These are phyloP conservation scores for Rubia tinctorum DNA, from an alignment of 305 asterid genomes.

Conservation along the genomic window DNA sequence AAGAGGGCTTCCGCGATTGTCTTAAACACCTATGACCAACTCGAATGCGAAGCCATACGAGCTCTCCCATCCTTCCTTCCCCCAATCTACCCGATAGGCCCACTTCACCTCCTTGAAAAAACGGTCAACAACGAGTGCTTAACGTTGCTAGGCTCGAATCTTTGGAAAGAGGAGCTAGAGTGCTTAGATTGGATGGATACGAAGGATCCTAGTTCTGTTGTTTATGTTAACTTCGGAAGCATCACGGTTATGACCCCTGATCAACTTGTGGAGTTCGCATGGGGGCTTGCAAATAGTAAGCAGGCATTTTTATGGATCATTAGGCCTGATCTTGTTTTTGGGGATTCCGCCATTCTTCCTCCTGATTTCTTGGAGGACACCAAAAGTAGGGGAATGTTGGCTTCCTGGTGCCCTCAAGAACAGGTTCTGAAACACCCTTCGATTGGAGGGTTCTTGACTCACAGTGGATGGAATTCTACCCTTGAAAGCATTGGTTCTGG, in stretches of 20 bases:
- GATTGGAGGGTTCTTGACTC: slow-evolving; percentile 1
- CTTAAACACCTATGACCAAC: background rate
- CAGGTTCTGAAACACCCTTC: slow-evolving; percentile 4
- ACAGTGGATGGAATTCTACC: slow-evolving; percentile 5
- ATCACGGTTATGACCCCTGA: background rate
- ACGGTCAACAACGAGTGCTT: background rate
- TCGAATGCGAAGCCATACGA: slow-evolving; percentile 29
- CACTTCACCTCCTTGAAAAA: slow-evolving; percentile 32
- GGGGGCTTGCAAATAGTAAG: slow-evolving; percentile 1
- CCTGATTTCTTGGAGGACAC: background rate
- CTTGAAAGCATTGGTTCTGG: background rate
- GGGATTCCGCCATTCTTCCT: background rate
- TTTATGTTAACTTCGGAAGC: slow-evolving; percentile 10
- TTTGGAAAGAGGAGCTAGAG: background rate
- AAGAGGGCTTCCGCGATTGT: background rate
- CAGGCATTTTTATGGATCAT: slow-evolving; percentile 1
- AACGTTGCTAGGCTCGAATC: background rate
- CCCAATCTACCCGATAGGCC: slow-evolving; percentile 49
- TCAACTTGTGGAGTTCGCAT: slow-evolving; percentile 1
- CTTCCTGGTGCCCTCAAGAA: slow-evolving; percentile 4
- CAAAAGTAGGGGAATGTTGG: background rate
- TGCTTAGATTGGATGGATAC: background rate
- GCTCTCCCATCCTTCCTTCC: slow-evolving; percentile 39
- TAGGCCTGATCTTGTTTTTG: background rate
- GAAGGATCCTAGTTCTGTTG: background rate